Conservation (phyloP, 2,329 filamentous ascomycete species). For the Apiospora phragmitis region DNA sequence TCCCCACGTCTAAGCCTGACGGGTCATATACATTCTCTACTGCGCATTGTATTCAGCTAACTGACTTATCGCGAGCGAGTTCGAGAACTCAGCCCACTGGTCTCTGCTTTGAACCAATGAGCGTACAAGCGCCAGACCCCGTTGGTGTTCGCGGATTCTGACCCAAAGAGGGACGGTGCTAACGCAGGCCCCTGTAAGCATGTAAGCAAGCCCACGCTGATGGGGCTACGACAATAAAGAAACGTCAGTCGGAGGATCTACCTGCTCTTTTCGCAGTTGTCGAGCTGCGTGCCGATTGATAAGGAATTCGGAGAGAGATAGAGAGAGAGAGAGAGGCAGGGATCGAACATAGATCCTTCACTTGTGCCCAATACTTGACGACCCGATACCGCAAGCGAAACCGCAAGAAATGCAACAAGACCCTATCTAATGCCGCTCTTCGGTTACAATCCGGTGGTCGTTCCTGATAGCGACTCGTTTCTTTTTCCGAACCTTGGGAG, state of each 20-base stretch:
- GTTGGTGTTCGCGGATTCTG: not conserved
- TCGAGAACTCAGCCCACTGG: not conserved
- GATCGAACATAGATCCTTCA: too few relatives aligned
- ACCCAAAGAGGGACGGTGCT: not conserved
- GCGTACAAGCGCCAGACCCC: not conserved
- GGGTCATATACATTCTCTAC: not conserved
- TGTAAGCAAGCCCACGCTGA: not conserved
- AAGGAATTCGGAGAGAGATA: too few relatives aligned
- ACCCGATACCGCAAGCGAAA: too few relatives aligned
- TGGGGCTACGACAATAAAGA: not conserved
- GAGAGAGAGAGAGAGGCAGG: too few relatives aligned
- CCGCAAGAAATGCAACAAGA: not conserved
- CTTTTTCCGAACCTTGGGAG: not conserved
- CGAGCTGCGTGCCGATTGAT: too few relatives aligned
- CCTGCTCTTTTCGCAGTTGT: too few relatives aligned
- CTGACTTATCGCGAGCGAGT: not conserved
- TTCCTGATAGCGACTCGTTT: not conserved
- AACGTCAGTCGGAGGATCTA: not conserved
- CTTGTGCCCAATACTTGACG: too few relatives aligned
- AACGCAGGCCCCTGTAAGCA: not conserved
- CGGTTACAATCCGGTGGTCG: not conserved
- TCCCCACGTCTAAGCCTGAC: not conserved
- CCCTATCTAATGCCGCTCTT: not conserved
- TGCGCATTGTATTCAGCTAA: not conserved
- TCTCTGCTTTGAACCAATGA: not conserved